Conservation (phyloP, 225 moss, liverwort and hornwort genomes). For the Bryoerythrophyllum caledonicum region DNA sequence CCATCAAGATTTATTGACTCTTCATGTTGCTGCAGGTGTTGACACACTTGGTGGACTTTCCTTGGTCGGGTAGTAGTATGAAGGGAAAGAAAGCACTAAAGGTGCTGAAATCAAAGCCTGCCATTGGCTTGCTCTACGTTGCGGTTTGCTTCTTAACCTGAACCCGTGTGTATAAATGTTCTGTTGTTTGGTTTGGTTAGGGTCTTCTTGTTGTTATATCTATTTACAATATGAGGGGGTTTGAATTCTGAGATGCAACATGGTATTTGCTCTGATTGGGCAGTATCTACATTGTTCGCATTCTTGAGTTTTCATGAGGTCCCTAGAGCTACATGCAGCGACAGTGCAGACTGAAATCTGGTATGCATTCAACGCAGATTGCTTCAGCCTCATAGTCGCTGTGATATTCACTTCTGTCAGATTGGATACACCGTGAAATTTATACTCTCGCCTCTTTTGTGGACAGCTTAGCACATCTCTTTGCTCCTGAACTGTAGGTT, state of each 20-base stretch:
- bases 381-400: conserved; percentile 35
- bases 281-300: conserved; percentile 39
- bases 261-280: conserved; percentile 34
- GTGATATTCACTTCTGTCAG: conserved; percentile 40
- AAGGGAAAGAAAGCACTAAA: conserved; percentile 49
- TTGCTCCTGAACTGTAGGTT: conserved; percentile 51
- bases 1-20: conserved; percentile 14
- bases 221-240: conserved; percentile 29
- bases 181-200: conserved; percentile 1
- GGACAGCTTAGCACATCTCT: conserved; percentile 23
- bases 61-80: conserved; percentile 42
- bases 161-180: neutral
- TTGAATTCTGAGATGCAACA: conserved; percentile 35
- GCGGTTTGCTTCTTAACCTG: conserved; percentile 59
- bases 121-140: conserved; percentile 87
- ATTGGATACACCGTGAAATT: neutral
- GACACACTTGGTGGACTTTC: conserved; percentile 63
- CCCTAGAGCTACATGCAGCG: conserved; percentile 45
- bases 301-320: conserved; percentile 36
- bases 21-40: conserved; percentile 53
- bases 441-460: conserved; percentile 3
- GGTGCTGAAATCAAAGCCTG: conserved; percentile 68
- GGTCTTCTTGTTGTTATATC: conserved; percentile 12
- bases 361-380: conserved; percentile 38
- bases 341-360: conserved; percentile 37